A percentile compares a stretch with the other conserved stretches of the same genome.
Conservation (phyloP, 345 rosid genomes). For the Eucalyptus virginea region DNA sequence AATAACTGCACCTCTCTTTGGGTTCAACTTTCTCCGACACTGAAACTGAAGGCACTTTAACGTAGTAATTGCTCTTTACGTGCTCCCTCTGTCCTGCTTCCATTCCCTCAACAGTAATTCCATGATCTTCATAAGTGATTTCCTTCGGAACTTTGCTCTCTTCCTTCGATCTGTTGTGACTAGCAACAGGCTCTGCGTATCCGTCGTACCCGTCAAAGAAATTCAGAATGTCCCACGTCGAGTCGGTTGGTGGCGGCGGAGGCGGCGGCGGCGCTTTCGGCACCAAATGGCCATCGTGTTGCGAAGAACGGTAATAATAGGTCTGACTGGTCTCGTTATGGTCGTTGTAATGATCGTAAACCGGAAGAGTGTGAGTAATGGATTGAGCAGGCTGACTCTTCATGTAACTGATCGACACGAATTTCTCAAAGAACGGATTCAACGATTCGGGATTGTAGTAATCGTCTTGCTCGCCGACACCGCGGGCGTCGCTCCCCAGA, state of each 20-base stretch:
- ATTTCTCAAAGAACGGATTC: neutral
- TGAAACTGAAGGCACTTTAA: neutral
- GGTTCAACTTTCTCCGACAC: neutral
- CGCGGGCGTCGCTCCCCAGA: neutral
- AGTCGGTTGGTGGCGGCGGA: slow-evolving; percentile 25
- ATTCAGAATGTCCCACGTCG: slow-evolving; percentile 58
- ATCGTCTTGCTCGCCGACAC: neutral
- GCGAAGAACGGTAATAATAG: neutral
- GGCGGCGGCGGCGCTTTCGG: slow-evolving; percentile 20
- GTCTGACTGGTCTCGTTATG: neutral
- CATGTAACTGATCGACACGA: neutral
- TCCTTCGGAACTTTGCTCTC: neutral
- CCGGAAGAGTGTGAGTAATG: neutral
- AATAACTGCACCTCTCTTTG: neutral
- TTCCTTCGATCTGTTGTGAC: neutral
- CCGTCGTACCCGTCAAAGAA: slow-evolving; percentile 40
- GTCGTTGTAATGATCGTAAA: neutral
- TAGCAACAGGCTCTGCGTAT: neutral
- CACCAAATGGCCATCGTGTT: neutral
- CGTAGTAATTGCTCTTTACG: neutral
- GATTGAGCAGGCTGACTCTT: neutral
- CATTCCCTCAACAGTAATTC: neutral
- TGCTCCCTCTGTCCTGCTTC: neutral
- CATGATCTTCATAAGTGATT: neutral
- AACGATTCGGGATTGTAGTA: slow-evolving; percentile 1